These are phyloP conservation scores for Candida corydali DNA, from an alignment of 805 yeast species.

Conservation along the genomic window DNA sequence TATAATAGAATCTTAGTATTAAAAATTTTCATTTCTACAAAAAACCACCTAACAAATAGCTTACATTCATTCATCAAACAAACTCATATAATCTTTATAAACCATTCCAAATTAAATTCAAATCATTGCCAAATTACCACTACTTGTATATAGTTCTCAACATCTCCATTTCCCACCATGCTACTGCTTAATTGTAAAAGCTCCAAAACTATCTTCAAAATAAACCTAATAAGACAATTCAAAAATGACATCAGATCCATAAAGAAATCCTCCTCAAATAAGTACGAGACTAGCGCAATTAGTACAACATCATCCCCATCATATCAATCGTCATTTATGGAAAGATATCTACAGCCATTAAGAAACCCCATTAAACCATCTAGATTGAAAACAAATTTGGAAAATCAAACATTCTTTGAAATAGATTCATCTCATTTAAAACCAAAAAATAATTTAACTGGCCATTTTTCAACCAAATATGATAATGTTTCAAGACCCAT, in stretches of 20 bases:
- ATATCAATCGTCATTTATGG: background rate
- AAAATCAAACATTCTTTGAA: constrained; percentile 10
- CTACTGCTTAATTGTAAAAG: constrained; percentile 3
- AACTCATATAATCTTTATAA: background rate
- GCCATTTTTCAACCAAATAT: constrained; percentile 29
- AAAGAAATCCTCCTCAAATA: constrained; percentile 3
- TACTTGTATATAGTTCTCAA: background rate
- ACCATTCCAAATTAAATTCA: background rate
- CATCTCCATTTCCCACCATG: background rate
- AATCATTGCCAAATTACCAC: background rate
- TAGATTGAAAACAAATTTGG: constrained; percentile 1
- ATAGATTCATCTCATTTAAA: constrained; percentile 7
- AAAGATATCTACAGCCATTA: constrained; percentile 5
- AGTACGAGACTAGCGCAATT: constrained; percentile 1
- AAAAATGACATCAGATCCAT: constrained; percentile 1
- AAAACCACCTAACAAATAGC: background rate
- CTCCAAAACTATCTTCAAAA: background rate
- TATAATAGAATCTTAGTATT: background rate
- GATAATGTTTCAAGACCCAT: constrained; percentile 40
- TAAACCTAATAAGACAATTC: background rate
- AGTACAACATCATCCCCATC: constrained; percentile 1
- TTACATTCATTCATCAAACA: background rate
- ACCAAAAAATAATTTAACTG: background rate
- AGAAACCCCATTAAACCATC: constrained; percentile 1
- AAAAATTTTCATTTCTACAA: background rate